Evolutionary conservation across 345 rosid species (phyloP).

Genomic region (Linum lewisii): DNA sequence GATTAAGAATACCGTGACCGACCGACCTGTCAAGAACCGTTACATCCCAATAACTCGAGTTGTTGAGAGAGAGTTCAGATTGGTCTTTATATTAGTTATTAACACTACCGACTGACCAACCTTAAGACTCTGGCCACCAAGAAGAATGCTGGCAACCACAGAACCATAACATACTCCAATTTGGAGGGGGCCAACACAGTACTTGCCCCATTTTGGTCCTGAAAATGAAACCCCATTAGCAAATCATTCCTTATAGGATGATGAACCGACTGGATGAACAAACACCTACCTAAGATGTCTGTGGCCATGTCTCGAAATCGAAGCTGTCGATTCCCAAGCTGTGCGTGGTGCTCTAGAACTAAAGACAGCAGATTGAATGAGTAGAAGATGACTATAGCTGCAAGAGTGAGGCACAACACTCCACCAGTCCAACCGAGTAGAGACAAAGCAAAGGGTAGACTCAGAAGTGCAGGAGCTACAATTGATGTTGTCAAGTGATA

Average conservation of each 20-base stretch:
- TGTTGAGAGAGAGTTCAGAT: too few species aligned
- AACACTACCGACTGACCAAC: slow-evolving; percentile 13
- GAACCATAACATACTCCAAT: slow-evolving; percentile 73
- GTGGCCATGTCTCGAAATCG: slow-evolving; percentile 86
- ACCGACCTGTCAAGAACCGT: too few species aligned
- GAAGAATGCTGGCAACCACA: slow-evolving; percentile 55
- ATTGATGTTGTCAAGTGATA: slow-evolving; percentile 84
- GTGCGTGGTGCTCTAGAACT: slow-evolving; percentile 67
- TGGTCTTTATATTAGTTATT: too few species aligned
- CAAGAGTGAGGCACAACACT: slow-evolving; percentile 34
- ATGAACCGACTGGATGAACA: too few species aligned
- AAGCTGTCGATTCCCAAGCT: slow-evolving; percentile 54
- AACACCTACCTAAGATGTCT: slow-evolving; percentile 70
- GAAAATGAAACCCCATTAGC: background rate
- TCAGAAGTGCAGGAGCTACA: slow-evolving; percentile 66
- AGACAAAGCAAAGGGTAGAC: slow-evolving; percentile 73
- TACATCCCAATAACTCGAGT: too few species aligned
- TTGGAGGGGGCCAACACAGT: slow-evolving; percentile 80
- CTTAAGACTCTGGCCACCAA: slow-evolving; percentile 83
- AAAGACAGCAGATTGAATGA: slow-evolving; percentile 70
- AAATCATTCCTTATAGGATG: background rate
- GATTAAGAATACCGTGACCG: too few species aligned
- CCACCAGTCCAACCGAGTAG: slow-evolving; percentile 69
- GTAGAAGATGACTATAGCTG: slow-evolving; percentile 67
- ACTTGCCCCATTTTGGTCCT: slow-evolving; percentile 80